Conservation (phyloP, 2,329 filamentous ascomycete genomes). For the Cadophora gregata region DNA sequence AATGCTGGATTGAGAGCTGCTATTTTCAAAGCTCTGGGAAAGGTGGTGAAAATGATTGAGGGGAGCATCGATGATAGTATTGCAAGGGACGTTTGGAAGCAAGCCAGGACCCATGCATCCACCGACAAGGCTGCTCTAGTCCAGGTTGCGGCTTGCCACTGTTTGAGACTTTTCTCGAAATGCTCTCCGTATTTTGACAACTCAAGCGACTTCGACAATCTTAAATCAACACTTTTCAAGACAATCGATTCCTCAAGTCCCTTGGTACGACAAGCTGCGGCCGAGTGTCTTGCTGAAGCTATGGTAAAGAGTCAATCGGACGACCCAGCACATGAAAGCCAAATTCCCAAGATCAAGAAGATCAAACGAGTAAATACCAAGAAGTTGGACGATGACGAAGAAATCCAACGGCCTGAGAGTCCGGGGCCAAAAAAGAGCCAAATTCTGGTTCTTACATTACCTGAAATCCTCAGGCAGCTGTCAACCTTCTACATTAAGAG, state of each 20-base stretch:
- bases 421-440: conserved; percentile 76
- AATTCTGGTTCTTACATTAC: conserved; percentile 74
- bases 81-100: conserved; percentile 93
- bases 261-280: conserved; percentile 82
- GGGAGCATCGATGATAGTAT: conserved; percentile 81
- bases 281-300: conserved; percentile 82
- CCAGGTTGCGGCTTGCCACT: conserved; percentile 78
- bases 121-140: conserved; percentile 85
- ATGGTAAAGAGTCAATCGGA: conserved; percentile 82
- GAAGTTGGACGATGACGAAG: conserved; percentile 73
- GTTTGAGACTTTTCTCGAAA: conserved; percentile 74
- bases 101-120: conserved; percentile 76
- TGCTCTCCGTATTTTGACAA: conserved; percentile 86
- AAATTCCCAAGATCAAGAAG: conserved; percentile 67
- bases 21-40: conserved; percentile 75
- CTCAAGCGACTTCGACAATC: conserved; percentile 85
- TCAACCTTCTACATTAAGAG: conserved; percentile 80
- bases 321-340: conserved; percentile 54
- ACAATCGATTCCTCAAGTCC: conserved; percentile 79
- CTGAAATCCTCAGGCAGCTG: conserved; percentile 79
- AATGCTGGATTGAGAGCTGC: conserved; percentile 84
- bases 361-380: conserved; percentile 72
- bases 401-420: conserved; percentile 70
- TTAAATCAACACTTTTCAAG: conserved; percentile 85
- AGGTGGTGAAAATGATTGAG: conserved; percentile 77